Percentiles rank a stretch among this genome's conserved stretches.
Evolutionary conservation across 495 filamentous ascomycete species (phyloP).

Genomic region (Penicillium cosmopolitanum): DNA sequence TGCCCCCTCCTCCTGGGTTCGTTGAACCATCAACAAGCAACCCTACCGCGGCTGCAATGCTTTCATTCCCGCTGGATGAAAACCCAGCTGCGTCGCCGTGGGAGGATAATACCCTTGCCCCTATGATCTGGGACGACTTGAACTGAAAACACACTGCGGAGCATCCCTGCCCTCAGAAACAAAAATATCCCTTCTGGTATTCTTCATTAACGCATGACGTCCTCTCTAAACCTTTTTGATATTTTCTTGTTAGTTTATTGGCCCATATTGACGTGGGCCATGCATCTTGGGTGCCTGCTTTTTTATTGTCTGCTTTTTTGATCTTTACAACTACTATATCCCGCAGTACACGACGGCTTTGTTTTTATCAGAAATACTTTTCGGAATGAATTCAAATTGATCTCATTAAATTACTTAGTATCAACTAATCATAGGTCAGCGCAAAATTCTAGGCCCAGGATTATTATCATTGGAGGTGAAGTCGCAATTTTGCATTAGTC

Average conservation of each 20-base stretch:
- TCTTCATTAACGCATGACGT: not conserved
- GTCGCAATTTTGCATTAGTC: no score
- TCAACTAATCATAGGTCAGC: not conserved
- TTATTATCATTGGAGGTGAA: no score
- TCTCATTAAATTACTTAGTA: not conserved
- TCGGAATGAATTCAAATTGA: slow-evolving; percentile 12
- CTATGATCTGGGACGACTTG: slow-evolving; percentile 50
- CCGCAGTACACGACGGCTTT: slow-evolving; percentile 35
- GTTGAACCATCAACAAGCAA: slow-evolving; percentile 25
- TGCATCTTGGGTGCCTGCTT: slow-evolving; percentile 5
- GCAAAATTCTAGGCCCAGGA: no score
- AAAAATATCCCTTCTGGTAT: no score
- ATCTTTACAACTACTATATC: slow-evolving; percentile 26
- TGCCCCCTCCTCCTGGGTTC: slow-evolving; percentile 37
- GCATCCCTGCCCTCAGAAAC: not conserved
- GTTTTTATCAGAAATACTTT: slow-evolving; percentile 6
- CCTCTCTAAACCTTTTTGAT: not conserved
- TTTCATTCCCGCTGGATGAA: slow-evolving; percentile 44
- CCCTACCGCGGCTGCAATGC: slow-evolving; percentile 17
- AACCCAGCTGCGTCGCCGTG: slow-evolving; percentile 34
- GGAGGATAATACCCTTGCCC: slow-evolving; percentile 49
- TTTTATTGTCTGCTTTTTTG: slow-evolving; percentile 10
- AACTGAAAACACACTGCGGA: slow-evolving; percentile 15
- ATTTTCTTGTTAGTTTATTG: not conserved
- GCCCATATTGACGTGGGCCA: not conserved